Evolutionary conservation across 192 early-diverging fungal species (phyloP).

Genomic region (Helicostylum pulchrum): DNA sequence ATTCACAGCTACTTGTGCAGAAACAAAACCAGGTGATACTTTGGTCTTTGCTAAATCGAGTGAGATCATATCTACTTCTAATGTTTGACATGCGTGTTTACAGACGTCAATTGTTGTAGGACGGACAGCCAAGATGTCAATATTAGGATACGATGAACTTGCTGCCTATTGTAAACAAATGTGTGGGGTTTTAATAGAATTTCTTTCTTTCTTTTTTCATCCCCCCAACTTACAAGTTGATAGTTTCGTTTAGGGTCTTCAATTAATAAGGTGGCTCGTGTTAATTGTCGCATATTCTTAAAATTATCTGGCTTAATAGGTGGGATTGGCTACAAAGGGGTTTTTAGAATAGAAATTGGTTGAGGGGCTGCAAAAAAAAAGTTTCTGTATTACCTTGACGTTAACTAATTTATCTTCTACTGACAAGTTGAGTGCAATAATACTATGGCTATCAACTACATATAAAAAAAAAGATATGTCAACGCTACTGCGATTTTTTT

Average conservation of each 20-base stretch:
- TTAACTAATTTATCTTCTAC: background rate
- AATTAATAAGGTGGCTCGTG: slow-evolving; percentile 10
- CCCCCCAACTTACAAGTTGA: slow-evolving; percentile 13
- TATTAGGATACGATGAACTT: background rate
- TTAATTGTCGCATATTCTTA: slow-evolving; percentile 14
- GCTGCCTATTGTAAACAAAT: no score
- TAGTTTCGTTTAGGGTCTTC: slow-evolving; percentile 15
- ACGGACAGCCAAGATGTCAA: slow-evolving; percentile 73
- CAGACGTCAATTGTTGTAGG: slow-evolving; percentile 73
- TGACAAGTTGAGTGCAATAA: slow-evolving; percentile 14
- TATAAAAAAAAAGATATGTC: background rate
- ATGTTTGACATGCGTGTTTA: slow-evolving; percentile 59
- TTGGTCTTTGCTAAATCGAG: slow-evolving; percentile 47
- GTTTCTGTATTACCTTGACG: background rate
- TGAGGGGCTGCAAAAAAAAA: background rate
- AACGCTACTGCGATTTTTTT: background rate
- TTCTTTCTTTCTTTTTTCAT: background rate
- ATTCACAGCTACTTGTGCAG: slow-evolving; percentile 60
- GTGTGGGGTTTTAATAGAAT: background rate
- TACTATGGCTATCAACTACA: background rate
- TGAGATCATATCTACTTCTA: slow-evolving; percentile 81
- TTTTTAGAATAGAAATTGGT: background rate
- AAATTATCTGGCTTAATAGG: slow-evolving; percentile 5
- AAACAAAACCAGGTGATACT: slow-evolving; percentile 62
- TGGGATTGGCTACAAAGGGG: background rate